Conservation (phyloP, 2,329 filamentous ascomycete genomes). For the Cryphonectria naterciae region DNA sequence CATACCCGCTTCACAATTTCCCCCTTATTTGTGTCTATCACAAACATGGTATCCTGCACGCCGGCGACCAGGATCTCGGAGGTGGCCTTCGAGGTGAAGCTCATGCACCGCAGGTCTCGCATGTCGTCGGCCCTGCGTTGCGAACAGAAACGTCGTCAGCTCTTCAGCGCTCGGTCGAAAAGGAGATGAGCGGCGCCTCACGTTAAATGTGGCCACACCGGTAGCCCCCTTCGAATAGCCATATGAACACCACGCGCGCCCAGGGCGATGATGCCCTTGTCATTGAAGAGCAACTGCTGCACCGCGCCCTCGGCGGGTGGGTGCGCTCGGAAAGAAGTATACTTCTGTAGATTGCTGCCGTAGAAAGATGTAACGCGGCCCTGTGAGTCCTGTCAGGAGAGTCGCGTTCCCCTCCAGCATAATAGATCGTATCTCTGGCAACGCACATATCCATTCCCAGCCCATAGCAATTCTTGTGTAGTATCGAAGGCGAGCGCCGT, state of each 20-base stretch:
- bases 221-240: slow-evolving; percentile 77
- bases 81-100: slow-evolving; percentile 85
- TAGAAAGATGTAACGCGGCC: slow-evolving; percentile 89
- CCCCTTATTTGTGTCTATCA: slow-evolving; percentile 71
- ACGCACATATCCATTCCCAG: slow-evolving; percentile 84
- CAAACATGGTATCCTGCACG: slow-evolving; percentile 83
- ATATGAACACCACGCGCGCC: slow-evolving; percentile 86
- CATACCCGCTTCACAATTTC: slow-evolving; percentile 68
- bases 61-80: slow-evolving; percentile 86
- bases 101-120: slow-evolving; percentile 91
- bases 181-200: slow-evolving; percentile 47
- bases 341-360: slow-evolving; percentile 80
- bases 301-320: slow-evolving; percentile 74
- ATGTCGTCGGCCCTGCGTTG: slow-evolving; percentile 69
- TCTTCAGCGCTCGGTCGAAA: slow-evolving; percentile 4
- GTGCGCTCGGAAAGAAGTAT: slow-evolving; percentile 89
- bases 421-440: too few relatives aligned
- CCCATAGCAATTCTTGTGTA: slow-evolving; percentile 88
- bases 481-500: slow-evolving; percentile 84
- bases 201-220: slow-evolving; percentile 81
- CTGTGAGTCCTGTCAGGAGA: slow-evolving; percentile 47
- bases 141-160: slow-evolving; percentile 6
- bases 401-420: background rate
- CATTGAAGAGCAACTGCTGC: slow-evolving; percentile 87
- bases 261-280: slow-evolving; percentile 86